Conservation (phyloP, 2,329 filamentous ascomycete species). For the Fusarium mexicanum region DNA sequence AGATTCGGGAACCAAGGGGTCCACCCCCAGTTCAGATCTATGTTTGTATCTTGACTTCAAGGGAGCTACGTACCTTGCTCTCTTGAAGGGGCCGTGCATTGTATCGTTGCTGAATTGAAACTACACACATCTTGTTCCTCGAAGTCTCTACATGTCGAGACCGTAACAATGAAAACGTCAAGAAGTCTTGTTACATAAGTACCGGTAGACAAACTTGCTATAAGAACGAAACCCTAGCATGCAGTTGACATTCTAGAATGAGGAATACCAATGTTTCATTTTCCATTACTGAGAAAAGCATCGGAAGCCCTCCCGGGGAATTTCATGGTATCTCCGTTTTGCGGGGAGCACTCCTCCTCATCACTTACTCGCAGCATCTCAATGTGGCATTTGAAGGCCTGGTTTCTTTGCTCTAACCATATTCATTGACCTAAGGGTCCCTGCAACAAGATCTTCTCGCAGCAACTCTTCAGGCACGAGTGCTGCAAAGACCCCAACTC, state of each 20-base stretch:
- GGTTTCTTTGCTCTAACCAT: conserved; percentile 31
- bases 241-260: neutral
- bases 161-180: neutral
- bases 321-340: conserved; percentile 29
- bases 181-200: neutral
- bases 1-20: conserved; percentile 35
- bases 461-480: conserved; percentile 23
- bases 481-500: conserved; percentile 35
- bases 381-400: conserved; percentile 10
- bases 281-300: neutral
- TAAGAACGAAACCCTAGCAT: neutral
- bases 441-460: conserved; percentile 25
- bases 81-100: neutral
- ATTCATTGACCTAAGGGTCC: conserved; percentile 38
- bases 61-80: neutral
- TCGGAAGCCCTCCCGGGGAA: conserved; percentile 10
- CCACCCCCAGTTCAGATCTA: conserved; percentile 36
- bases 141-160: neutral
- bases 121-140: neutral
- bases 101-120: neutral
- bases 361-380: conserved; percentile 19
- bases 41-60: conserved; percentile 15
- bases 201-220: neutral
- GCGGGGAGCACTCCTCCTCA: conserved; percentile 28
- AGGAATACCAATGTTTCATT: neutral